phyloP scores from a whole-genome alignment of 768 basidiomycete genomes.

The Gloeophyllum trabeum region DNA sequence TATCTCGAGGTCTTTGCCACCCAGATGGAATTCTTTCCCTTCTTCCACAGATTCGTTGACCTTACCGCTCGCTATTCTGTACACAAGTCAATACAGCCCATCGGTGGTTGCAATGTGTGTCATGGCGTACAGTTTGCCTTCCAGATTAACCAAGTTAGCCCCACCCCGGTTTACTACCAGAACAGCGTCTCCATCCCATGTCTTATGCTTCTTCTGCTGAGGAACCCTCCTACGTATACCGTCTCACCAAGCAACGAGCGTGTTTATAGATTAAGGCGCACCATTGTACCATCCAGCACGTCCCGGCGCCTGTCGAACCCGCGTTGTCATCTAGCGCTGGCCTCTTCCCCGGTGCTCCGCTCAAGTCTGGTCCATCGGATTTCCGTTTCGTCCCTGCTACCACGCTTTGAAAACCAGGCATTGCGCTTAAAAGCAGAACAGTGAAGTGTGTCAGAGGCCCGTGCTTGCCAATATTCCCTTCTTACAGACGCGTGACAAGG shows the following conservation, averaged over 20 bases:
- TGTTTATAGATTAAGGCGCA: conserved; percentile 13
- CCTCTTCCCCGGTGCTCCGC: conserved; percentile 18
- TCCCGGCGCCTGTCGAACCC: conserved; percentile 13
- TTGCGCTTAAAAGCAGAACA: no score
- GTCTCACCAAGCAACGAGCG: neutral
- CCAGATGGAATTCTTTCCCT: conserved; percentile 27
- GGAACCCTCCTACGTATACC: conserved; percentile 40
- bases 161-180: conserved; percentile 33
- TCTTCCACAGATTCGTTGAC: conserved; percentile 21
- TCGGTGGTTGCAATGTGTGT: conserved; percentile 1
- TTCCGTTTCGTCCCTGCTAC: neutral
- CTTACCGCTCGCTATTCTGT: conserved; percentile 45
- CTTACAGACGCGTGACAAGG: no score
- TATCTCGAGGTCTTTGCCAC: conserved; percentile 54
- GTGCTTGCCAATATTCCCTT: conserved; percentile 20
- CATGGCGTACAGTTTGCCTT: conserved; percentile 56
- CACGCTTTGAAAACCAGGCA: conserved; percentile 9
- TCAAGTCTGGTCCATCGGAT: neutral
- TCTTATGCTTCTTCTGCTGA: conserved; percentile 78
- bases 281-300: conserved; percentile 79
- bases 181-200: conserved; percentile 81
- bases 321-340: conserved; percentile 14
- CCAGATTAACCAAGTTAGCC: conserved; percentile 45
- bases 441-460: no score
- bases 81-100: neutral